Percentiles rank a stretch among this genome's conserved stretches.
phyloP scores from a whole-genome alignment of 1,284 basidiomycete genomes.

The Melampsora larici-populina region DNA sequence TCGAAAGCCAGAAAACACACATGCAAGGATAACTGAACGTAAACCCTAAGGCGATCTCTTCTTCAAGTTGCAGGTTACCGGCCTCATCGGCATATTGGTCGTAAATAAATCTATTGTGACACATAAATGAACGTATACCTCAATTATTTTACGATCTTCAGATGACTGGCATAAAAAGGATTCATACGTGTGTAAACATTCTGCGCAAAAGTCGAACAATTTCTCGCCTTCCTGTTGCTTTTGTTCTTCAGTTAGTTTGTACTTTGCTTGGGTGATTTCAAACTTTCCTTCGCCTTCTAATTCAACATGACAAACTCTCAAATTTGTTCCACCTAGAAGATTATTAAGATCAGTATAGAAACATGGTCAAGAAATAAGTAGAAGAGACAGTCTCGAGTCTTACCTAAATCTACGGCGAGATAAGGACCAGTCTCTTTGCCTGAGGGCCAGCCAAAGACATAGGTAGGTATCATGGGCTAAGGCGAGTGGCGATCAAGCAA shows the following conservation, averaged over 20 bases:
- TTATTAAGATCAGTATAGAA: background rate
- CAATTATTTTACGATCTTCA: background rate
- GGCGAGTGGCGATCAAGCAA: background rate
- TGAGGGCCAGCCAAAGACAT: conserved; percentile 92
- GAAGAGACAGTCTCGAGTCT: background rate
- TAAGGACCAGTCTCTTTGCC: conserved; percentile 85
- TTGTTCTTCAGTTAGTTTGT: conserved; percentile 93
- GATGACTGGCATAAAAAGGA: background rate
- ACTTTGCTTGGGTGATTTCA: conserved; percentile 96
- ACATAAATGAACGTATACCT: background rate
- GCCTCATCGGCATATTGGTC: conserved; percentile 67
- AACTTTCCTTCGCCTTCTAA: conserved; percentile 90
- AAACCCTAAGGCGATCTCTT: conserved; percentile 80
- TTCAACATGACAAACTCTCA: conserved; percentile 93
- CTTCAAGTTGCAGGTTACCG: conserved; percentile 65
- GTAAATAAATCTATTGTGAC: conserved; percentile 65
- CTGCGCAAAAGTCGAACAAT: conserved; percentile 94
- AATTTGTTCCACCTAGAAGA: conserved; percentile 65
- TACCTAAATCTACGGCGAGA: conserved; percentile 89
- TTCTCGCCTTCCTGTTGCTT: conserved; percentile 95
- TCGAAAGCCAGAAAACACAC: background rate
- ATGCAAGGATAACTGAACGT: conserved; percentile 63
- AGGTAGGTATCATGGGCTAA: conserved; percentile 94
- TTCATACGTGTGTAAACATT: conserved; percentile 71
- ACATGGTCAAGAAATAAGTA: background rate